A percentile compares a stretch with the other conserved stretches of the same genome.
Conservation (phyloP, 2,329 filamentous ascomycete species). For the Botryotinia calthae region DNA sequence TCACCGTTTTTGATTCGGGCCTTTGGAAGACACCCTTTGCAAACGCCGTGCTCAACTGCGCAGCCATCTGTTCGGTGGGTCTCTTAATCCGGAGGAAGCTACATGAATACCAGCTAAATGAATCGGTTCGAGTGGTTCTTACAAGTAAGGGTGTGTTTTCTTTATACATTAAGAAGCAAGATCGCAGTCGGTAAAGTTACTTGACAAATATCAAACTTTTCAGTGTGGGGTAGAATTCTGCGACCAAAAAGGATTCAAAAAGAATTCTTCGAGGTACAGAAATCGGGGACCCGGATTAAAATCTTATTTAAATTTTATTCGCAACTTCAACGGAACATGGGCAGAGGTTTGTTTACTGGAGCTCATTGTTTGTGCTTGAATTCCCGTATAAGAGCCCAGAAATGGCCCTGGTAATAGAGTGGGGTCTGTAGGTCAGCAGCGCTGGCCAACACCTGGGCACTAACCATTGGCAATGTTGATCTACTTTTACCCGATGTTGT, state of each 20-base stretch:
- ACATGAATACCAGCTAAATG: not conserved
- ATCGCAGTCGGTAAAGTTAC: not conserved
- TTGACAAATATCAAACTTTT: not conserved
- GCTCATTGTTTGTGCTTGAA: not conserved
- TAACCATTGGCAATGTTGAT: not conserved
- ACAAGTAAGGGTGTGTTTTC: not conserved
- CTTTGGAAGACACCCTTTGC: not conserved
- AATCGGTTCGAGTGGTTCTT: not conserved
- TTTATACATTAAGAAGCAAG: not conserved
- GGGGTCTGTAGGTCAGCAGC: not conserved
- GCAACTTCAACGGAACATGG: not conserved
- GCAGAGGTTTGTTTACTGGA: not conserved
- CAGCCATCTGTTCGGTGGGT: not conserved
- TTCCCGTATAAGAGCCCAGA: not conserved
- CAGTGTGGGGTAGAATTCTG: no score
- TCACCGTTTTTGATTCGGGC: not conserved
- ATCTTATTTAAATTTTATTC: not conserved
- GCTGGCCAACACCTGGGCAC: not conserved
- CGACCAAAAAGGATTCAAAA: not conserved
- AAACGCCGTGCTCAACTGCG: not conserved
- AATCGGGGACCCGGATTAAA: not conserved
- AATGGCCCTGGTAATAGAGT: not conserved
- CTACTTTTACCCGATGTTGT: not conserved
- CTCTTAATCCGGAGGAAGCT: not conserved
- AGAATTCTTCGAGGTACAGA: not conserved